Base-by-base conservation (phyloP, 2,329 filamentous ascomycete genomes). In the Fusarium nodosum region DNA sequence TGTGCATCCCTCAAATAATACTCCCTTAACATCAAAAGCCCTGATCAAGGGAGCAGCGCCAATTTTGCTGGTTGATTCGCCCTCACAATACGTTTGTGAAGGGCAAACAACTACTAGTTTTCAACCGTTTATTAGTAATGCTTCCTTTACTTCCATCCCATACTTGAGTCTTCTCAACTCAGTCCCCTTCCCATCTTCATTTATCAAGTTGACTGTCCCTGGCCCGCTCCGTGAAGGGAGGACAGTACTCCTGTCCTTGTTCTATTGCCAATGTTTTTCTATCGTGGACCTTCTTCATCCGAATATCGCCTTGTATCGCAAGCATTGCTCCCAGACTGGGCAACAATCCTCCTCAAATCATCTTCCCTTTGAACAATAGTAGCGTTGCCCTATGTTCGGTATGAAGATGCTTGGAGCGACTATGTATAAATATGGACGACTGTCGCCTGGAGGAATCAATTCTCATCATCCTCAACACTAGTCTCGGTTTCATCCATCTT, bases 351-450 rank as follows among this genome's bases (percentile, higher is more conserved):
- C 51, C 55, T 56, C 28, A 16, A 38, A 46, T 30, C 13, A n/a
- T 16, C 38, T 56, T 54, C 60, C 62, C 38, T 61, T 58, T 48
- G 33, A 41, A 28, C 33, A 34, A 57, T 50, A 39, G 4, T 30
- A 30, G 46, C 31, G n/a, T 45, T 24, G 13, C 45, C 66, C 47
- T 44, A 33, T 13, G 13, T 28, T 57, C 20, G 39, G 41, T 36
- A 41, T 22, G 36, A 33, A 41, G 30, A 18, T 34, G 45, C 11
- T 16, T 38, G 18, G 2, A 30, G 12, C 55, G 44, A 48, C 8
- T 3, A 38, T 30, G 31, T 74, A 74, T 74, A 74, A 74, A 50
- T 52, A 63, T 58, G 42, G 28, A 22, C n/a, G 12, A 44, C 9
- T 28, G 3, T 26, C 53, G n/a, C 45, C 22, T 36, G 33, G 24